Evolutionary conservation across 2,329 filamentous ascomycete species (phyloP).

Genomic region (Aspergillus brunneoviolaceus): DNA sequence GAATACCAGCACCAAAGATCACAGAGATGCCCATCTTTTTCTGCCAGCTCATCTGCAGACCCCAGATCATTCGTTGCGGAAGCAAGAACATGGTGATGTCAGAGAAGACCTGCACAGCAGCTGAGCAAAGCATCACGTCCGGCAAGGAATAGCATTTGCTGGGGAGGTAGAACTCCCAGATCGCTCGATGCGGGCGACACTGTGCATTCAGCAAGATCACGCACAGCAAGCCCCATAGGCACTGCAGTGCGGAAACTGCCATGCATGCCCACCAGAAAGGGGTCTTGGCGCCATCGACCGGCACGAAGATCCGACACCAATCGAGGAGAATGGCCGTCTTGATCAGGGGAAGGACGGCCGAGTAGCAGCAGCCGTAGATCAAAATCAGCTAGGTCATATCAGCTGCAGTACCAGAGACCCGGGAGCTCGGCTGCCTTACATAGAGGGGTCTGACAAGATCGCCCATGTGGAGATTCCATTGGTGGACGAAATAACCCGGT

Average conservation of each 20-base stretch:
- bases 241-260: conserved; percentile 32
- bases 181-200: conserved; percentile 36
- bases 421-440: conserved; percentile 6
- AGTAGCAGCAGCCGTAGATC: conserved; percentile 39
- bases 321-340: conserved; percentile 47
- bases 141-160: conserved; percentile 33
- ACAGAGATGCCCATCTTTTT: conserved; percentile 34
- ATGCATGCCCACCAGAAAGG: conserved; percentile 40
- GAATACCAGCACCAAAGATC: conserved; percentile 34
- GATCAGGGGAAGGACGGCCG: conserved; percentile 38
- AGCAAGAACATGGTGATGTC: conserved; percentile 37
- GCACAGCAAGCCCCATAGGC: conserved; percentile 27
- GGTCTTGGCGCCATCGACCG: conserved; percentile 24
- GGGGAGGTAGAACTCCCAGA: conserved; percentile 35
- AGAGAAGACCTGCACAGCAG: conserved; percentile 33
- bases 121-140: conserved; percentile 30
- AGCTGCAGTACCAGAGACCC: not conserved
- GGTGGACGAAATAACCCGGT: conserved; percentile 23
- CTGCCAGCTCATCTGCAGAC: conserved; percentile 29
- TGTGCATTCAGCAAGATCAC: conserved; percentile 36
- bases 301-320: conserved; percentile 44
- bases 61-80: conserved; percentile 39
- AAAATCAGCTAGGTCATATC: conserved; percentile 21
- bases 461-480: conserved; percentile 19
- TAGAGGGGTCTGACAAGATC: conserved; percentile 19